phyloP scores from a whole-genome alignment of 352 stramenopile genomes.

The Thalassiosira allenii region DNA sequence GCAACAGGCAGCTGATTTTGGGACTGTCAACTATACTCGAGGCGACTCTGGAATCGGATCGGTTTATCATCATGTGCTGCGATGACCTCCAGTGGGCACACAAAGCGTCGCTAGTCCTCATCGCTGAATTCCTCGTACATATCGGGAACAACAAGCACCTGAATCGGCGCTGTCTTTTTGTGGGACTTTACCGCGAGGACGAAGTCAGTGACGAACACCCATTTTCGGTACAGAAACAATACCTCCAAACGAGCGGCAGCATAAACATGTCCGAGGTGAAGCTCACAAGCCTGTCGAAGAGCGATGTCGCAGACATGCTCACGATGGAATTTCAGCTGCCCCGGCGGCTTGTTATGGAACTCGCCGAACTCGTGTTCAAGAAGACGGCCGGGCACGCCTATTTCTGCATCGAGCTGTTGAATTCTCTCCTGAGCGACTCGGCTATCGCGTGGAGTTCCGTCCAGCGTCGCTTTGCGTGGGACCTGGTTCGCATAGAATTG shows the following conservation, averaged over 20 bases:
- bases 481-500: constrained; percentile 4
- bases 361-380: constrained; percentile 47
- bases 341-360: constrained; percentile 27
- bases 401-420: constrained; percentile 53
- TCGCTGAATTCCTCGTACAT: background rate
- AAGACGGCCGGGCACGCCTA: constrained; percentile 54
- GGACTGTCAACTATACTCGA: background rate
- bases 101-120: background rate
- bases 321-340: constrained; percentile 38
- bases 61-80: constrained; percentile 11
- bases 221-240: background rate
- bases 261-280: constrained; percentile 33
- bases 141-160: background rate
- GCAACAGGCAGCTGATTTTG: constrained; percentile 20
- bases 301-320: constrained; percentile 47
- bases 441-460: constrained; percentile 34
- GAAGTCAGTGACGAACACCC: constrained; percentile 5
- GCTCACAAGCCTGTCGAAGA: constrained; percentile 37
- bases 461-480: constrained; percentile 41
- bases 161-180: constrained; percentile 2
- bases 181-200: constrained; percentile 5
- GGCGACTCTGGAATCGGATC: constrained; percentile 2
- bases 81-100: constrained; percentile 20
- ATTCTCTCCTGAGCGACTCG: constrained; percentile 41
- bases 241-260: constrained; percentile 4